phyloP scores from a whole-genome alignment of 495 filamentous ascomycete species.

The Usnea hakonensis region DNA sequence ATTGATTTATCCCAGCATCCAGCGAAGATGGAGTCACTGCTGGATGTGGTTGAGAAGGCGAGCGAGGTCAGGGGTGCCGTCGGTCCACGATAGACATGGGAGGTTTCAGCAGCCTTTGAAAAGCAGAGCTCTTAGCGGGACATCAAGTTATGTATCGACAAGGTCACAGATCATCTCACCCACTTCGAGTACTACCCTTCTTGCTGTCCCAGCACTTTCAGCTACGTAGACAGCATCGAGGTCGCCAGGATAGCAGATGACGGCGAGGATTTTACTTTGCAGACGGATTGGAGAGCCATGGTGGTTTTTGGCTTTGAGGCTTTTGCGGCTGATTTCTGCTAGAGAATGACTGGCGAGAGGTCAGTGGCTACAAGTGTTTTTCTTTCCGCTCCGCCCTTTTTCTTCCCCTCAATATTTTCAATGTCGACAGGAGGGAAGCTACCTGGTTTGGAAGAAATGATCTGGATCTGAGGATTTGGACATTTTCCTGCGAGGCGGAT shows the following conservation, averaged over 20 bases:
- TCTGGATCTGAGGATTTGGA: conserved; percentile 56
- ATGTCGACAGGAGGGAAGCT: conserved; percentile 31
- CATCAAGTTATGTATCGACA: not conserved
- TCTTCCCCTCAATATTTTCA: no score
- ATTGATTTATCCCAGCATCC: conserved; percentile 91
- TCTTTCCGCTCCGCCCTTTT: no score
- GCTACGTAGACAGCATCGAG: conserved; percentile 63
- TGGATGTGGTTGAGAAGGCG: conserved; percentile 49
- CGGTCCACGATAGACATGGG: conserved; percentile 61
- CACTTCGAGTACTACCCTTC: conserved; percentile 68
- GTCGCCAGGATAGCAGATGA: conserved; percentile 58
- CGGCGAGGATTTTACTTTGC: conserved; percentile 77
- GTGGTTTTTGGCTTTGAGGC: conserved; percentile 72
- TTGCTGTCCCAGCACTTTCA: conserved; percentile 71
- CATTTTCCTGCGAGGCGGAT: conserved; percentile 42
- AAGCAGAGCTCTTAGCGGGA: conserved; percentile 4
- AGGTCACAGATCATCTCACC: conserved; percentile 36
- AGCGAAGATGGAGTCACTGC: conserved; percentile 59
- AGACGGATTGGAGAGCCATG: conserved; percentile 73
- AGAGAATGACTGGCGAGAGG: conserved; percentile 54
- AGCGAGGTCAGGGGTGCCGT: conserved; percentile 72
- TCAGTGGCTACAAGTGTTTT: no score
- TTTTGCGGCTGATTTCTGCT: conserved; percentile 61
- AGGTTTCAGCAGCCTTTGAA: conserved; percentile 41
- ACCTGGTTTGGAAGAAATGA: conserved; percentile 90